A percentile compares a stretch with the other conserved stretches of the same genome.
Evolutionary conservation across 129 eudicot genomes (phyloP).

Genomic region (Centella asiatica): DNA sequence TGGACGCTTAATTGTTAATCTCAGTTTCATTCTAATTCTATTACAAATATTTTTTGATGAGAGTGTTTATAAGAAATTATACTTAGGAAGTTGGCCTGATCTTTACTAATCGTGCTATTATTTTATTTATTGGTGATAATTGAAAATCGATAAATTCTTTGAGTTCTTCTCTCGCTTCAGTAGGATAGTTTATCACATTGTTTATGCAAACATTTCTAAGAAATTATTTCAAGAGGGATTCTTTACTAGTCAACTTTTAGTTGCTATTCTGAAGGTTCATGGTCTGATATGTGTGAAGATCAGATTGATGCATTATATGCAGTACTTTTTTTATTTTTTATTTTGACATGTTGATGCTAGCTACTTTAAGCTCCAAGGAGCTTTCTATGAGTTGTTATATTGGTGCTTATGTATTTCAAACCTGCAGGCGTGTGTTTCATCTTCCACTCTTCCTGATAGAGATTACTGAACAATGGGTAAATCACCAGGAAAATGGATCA

Average conservation of each 20-base stretch:
- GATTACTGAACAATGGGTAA: constrained; percentile 50
- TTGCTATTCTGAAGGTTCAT: not conserved
- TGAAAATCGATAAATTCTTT: not conserved
- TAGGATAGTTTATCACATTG: not conserved
- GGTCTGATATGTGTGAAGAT: not conserved
- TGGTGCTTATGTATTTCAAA: not conserved
- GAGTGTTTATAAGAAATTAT: not conserved
- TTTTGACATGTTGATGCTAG: too few species aligned
- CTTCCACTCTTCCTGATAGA: constrained; percentile 8
- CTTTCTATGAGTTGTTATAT: not conserved
- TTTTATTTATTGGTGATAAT: not conserved
- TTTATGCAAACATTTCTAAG: not conserved
- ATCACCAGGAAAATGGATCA: constrained; percentile 92
- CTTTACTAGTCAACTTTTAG: not conserved
- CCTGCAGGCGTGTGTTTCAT: constrained; percentile 23
- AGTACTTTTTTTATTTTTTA: too few species aligned
- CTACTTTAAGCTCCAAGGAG: not conserved
- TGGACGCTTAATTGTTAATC: not conserved
- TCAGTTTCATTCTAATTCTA: not conserved
- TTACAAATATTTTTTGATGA: too few species aligned
- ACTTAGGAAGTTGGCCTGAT: not conserved
- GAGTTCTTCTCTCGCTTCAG: not conserved
- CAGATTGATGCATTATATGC: too few species aligned
- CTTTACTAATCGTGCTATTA: not conserved
- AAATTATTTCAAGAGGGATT: not conserved